Base-by-base conservation (phyloP, 805 yeast species). In the Cyberlindnera misumaiensis region DNA sequence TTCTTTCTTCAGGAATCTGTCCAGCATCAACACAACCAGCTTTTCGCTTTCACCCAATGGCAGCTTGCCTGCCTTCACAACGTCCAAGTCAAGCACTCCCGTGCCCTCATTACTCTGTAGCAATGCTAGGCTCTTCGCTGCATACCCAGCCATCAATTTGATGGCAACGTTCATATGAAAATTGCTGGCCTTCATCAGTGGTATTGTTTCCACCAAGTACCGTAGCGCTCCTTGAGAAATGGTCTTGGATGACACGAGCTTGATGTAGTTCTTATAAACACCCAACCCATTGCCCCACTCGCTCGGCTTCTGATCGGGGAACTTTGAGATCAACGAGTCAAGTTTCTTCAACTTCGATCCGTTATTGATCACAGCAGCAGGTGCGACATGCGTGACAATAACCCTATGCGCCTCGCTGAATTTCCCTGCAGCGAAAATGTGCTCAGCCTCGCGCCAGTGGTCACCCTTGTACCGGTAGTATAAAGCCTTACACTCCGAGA, bases 371-470 rank as follows among this genome's bases (percentile, higher is more conserved):
- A 89, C 74, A 3, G 80, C 72, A 11, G 60, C 56, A 8, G 97
- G 97, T 0, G 90, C 97, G 24, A 87, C 81, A 3, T 67, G 56
- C 1, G 63, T 53, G 8, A 79, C 49, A 4, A 85, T 59, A 1
- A 75, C 61, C 2, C 60, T 54, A 51, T 85, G 93, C 0, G 96
- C 95, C 29, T 74, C 77, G 0, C 60, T 65, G 64, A 73, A 74
- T 35, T 71, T 56, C 10, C 64, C 66, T 0, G 95, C 95, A 11
- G 65, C 68, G 1, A 86, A 59, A 33, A 82, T 69, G 22, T 80
- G 74, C 33, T 69, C 64, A 1, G 80, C 77, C 48, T 86, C 87
- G 12, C 70, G 64, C 61, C 78, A 66, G 47, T 65, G 71, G 35
- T 82, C 72, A 3, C 72, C 76, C 8, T 52, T 42, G 30, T 66